phyloP scores from a whole-genome alignment of 176 grass and related monocot genomes.

The Bolboschoenus planiculmis region DNA sequence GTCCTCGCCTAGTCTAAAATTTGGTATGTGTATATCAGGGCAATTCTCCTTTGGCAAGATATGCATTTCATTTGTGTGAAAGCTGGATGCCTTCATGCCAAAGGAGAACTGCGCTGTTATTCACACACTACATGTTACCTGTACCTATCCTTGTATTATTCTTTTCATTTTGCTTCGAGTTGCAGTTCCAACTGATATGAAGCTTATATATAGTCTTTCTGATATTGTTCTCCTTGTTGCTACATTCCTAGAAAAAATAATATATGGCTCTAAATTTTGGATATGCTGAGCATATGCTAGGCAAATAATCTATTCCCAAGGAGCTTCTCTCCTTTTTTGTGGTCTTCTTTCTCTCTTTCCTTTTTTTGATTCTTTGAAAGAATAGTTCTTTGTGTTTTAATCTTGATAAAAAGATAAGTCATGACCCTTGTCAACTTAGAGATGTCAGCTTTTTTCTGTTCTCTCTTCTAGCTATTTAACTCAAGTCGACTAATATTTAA shows the following conservation, averaged over 20 bases:
- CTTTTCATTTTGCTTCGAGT: neutral
- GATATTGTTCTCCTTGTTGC: neutral
- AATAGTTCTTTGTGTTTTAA: constrained; percentile 4
- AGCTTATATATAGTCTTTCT: neutral
- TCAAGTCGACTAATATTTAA: neutral
- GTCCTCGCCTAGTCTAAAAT: neutral
- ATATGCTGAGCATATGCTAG: constrained; percentile 45
- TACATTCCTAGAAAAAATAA: neutral
- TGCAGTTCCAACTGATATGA: neutral
- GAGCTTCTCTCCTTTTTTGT: constrained; percentile 34
- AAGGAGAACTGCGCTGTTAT: constrained; percentile 43
- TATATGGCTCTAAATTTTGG: neutral
- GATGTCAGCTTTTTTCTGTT: neutral
- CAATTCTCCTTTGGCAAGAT: constrained; percentile 64
- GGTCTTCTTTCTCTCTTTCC: neutral
- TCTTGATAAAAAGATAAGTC: neutral
- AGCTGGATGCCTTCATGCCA: constrained; percentile 25
- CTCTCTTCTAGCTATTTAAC: neutral
- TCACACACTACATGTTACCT: constrained; percentile 8
- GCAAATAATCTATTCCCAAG: constrained; percentile 39
- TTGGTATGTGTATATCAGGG: constrained; percentile 40
- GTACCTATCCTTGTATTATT: neutral
- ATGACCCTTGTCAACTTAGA: neutral
- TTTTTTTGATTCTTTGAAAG: neutral
- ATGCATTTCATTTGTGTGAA: neutral